Evolutionary conservation across 176 grass and related monocot species (phyloP).

Genomic region (Phragmites australis): DNA sequence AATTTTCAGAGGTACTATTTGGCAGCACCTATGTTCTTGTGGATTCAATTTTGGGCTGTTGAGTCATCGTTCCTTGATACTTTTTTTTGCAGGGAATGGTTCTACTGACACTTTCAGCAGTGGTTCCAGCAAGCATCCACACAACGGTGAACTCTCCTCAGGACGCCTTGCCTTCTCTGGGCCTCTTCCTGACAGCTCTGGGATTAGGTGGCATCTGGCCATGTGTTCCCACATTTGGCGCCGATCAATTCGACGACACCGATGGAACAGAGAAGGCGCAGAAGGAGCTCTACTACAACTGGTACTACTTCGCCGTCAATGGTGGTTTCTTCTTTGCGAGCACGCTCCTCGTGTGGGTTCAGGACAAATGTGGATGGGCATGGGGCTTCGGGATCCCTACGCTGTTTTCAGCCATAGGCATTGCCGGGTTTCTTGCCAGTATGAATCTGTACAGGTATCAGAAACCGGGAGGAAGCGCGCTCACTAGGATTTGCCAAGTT

Average conservation of each 20-base stretch:
- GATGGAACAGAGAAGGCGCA: conserved; percentile 38
- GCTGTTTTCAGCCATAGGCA: conserved; percentile 20
- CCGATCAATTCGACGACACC: conserved; percentile 68
- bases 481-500: conserved; percentile 45
- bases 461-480: conserved; percentile 34
- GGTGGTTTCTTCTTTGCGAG: conserved; percentile 30
- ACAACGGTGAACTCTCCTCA: background rate
- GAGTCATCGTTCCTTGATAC: too few relatives aligned
- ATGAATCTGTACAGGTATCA: conserved; percentile 37
- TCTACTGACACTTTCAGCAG: conserved; percentile 42
- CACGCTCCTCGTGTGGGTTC: conserved; percentile 37
- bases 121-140: conserved; percentile 5
- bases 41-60: too few relatives aligned
- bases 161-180: conserved; percentile 44
- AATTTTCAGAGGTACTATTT: too few relatives aligned
- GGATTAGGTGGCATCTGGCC: conserved; percentile 64
- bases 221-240: conserved; percentile 65
- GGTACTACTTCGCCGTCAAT: conserved; percentile 43
- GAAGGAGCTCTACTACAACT: conserved; percentile 52
- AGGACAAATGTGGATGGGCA: conserved; percentile 42
- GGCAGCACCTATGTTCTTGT: too few relatives aligned
- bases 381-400: conserved; percentile 49
- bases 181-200: conserved; percentile 60
- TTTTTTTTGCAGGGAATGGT: conserved; percentile 33
- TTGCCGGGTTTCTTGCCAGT: conserved; percentile 27